Evolutionary conservation across 2,329 filamentous ascomycete species (phyloP).

Genomic region (Hypoxylon sp.): DNA sequence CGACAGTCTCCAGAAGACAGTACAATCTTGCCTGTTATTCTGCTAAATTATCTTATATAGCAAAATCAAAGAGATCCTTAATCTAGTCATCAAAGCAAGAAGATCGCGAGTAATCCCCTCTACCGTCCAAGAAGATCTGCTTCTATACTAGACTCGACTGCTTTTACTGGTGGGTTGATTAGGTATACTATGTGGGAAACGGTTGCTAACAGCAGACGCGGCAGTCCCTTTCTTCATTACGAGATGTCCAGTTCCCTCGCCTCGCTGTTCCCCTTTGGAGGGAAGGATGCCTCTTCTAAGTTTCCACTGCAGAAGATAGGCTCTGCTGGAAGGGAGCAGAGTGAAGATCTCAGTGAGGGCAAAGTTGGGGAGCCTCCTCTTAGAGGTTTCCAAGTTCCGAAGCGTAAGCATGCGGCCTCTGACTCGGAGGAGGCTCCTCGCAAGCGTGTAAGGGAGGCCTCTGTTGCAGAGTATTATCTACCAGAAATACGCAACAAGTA

Average conservation of each 20-base stretch:
- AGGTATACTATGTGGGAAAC: background rate
- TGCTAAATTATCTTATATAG: no score
- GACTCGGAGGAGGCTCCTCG: background rate
- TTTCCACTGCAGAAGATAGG: background rate
- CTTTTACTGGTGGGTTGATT: background rate
- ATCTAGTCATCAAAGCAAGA: background rate
- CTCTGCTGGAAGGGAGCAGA: background rate
- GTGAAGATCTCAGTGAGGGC: background rate
- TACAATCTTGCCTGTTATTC: no score
- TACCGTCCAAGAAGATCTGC: background rate
- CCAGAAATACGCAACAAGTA: background rate
- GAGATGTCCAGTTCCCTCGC: no score
- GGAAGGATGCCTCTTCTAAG: background rate
- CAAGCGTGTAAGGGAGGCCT: no score
- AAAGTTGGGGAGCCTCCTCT: background rate
- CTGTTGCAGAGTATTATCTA: background rate
- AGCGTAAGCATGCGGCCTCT: background rate
- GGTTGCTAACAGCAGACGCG: no score
- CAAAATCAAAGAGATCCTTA: background rate
- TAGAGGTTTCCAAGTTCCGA: background rate
- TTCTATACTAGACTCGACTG: background rate
- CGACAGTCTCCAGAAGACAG: no score
- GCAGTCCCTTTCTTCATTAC: no score
- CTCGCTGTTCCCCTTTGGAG: background rate
- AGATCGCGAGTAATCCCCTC: background rate